These are phyloP conservation scores for Pestalotiopsis sp. DNA, from an alignment of 2,329 filamentous ascomycete species.

Conservation along the genomic window DNA sequence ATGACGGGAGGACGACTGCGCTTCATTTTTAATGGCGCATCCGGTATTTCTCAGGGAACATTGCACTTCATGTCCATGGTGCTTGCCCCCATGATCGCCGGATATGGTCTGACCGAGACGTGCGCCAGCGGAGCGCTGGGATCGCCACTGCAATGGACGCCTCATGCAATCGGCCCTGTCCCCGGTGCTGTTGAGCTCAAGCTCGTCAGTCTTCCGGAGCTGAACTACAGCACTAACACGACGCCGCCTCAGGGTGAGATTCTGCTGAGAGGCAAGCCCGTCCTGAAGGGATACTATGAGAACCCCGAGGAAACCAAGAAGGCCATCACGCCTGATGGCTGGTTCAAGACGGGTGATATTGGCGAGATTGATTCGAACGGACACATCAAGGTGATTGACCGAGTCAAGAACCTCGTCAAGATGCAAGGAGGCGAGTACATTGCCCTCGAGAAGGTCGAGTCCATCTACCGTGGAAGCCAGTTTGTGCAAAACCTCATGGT, in stretches of 20 bases:
- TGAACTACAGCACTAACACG: conserved; percentile 78
- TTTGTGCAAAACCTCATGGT: conserved; percentile 86
- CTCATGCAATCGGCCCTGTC: conserved; percentile 75
- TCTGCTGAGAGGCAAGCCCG: conserved; percentile 77
- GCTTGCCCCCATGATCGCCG: conserved; percentile 89
- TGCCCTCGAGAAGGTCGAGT: conserved; percentile 92
- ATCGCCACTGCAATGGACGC: conserved; percentile 83
- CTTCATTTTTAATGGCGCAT: conserved; percentile 92
- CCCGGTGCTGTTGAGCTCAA: conserved; percentile 83
- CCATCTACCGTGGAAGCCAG: conserved; percentile 80
- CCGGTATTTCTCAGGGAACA: conserved; percentile 85
- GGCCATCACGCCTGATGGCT: conserved; percentile 79
- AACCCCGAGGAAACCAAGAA: conserved; percentile 84
- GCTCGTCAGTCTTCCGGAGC: conserved; percentile 85
- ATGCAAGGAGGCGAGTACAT: conserved; percentile 95
- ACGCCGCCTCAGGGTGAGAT: conserved; percentile 89
- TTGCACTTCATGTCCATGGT: conserved; percentile 89
- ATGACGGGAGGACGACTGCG: conserved; percentile 86
- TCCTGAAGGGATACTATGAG: conserved; percentile 79
- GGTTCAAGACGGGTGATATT: conserved; percentile 98
- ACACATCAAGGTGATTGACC: conserved; percentile 85
- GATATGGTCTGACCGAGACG: conserved; percentile 95
- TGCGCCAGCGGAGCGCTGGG: conserved; percentile 80
- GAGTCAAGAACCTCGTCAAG: conserved; percentile 98
- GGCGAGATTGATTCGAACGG: conserved; percentile 83